Conservation (phyloP, 2,329 filamentous ascomycete genomes). For the Ascochyta fabae region DNA sequence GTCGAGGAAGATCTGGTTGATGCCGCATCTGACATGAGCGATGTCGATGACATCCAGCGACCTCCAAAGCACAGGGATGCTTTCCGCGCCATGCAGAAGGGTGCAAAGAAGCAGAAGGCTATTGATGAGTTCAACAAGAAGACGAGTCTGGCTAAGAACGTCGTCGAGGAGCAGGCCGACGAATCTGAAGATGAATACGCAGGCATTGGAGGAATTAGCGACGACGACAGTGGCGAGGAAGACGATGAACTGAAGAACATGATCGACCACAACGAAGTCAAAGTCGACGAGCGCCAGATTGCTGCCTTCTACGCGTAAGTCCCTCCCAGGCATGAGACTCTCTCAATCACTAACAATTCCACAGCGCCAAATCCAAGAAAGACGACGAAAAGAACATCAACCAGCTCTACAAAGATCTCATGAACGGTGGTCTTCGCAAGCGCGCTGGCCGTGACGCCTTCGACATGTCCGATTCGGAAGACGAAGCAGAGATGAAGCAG, state of each 20-base stretch:
- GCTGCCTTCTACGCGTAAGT: slow-evolving; percentile 90
- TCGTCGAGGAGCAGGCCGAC: slow-evolving; percentile 92
- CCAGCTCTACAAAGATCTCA: slow-evolving; percentile 91
- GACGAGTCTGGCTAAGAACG: slow-evolving; percentile 80
- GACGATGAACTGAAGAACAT: slow-evolving; percentile 80
- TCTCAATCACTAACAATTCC: slow-evolving; percentile 26
- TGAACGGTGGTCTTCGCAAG: slow-evolving; percentile 82
- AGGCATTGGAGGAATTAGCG: slow-evolving; percentile 86
- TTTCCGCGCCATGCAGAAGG: slow-evolving; percentile 75
- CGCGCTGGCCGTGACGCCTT: slow-evolving; percentile 70
- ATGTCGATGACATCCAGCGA: slow-evolving; percentile 39
- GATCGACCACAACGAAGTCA: slow-evolving; percentile 81
- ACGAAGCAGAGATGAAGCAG: slow-evolving; percentile 77
- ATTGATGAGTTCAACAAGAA: slow-evolving; percentile 74
- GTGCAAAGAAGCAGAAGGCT: slow-evolving; percentile 60
- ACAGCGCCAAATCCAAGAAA: slow-evolving; percentile 77
- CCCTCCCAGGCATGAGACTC: background rate
- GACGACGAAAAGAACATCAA: slow-evolving; percentile 87
- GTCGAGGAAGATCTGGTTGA: slow-evolving; percentile 51
- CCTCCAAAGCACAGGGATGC: slow-evolving; percentile 57
- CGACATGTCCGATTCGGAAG: slow-evolving; percentile 88
- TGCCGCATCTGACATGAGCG: slow-evolving; percentile 26
- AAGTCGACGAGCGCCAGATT: slow-evolving; percentile 79
- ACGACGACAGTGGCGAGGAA: slow-evolving; percentile 81
- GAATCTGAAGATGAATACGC: slow-evolving; percentile 99